These are phyloP conservation scores for Pugionium dolabratum DNA, from an alignment of 345 rosid genomes.

Conservation along the genomic window DNA sequence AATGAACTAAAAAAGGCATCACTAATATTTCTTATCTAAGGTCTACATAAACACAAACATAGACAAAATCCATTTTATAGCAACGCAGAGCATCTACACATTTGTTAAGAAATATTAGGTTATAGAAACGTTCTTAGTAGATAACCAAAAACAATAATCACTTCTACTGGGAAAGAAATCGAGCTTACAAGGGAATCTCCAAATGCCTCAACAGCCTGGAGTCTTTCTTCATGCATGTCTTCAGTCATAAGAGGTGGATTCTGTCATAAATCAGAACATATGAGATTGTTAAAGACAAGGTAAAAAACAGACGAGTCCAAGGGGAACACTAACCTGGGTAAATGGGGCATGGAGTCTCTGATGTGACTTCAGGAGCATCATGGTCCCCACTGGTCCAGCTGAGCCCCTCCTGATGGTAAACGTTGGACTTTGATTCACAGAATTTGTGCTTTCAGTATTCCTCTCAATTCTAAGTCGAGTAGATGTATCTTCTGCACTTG, in stretches of 20 bases:
- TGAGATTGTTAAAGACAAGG: constrained; percentile 4
- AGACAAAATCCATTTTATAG: not conserved
- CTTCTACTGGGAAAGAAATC: constrained; percentile 17
- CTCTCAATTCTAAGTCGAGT: constrained; percentile 30
- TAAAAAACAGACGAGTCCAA: constrained; percentile 18
- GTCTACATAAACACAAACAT: constrained; percentile 4
- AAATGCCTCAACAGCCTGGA: constrained; percentile 81
- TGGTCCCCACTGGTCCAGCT: constrained; percentile 76
- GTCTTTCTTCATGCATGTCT: constrained; percentile 99
- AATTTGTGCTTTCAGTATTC: constrained; percentile 42
- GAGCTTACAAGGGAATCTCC: constrained; percentile 84
- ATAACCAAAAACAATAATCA: constrained; percentile 32
- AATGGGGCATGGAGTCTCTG: constrained; percentile 93
- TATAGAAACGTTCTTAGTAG: constrained; percentile 18
- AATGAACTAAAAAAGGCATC: constrained; percentile 9
- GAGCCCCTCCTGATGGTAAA: constrained; percentile 72
- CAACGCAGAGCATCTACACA: constrained; percentile 1
- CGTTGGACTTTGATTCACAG: constrained; percentile 46
- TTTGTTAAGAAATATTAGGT: constrained; percentile 22
- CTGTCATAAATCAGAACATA: constrained; percentile 44
- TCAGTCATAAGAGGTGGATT: constrained; percentile 94
- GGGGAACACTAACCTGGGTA: constrained; percentile 66
- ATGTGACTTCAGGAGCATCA: constrained; percentile 80
- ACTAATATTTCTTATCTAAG: constrained; percentile 9
- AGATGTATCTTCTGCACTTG: constrained; percentile 33